phyloP scores from a whole-genome alignment of 176 grass and related monocot species.

The Carex cristatella region DNA sequence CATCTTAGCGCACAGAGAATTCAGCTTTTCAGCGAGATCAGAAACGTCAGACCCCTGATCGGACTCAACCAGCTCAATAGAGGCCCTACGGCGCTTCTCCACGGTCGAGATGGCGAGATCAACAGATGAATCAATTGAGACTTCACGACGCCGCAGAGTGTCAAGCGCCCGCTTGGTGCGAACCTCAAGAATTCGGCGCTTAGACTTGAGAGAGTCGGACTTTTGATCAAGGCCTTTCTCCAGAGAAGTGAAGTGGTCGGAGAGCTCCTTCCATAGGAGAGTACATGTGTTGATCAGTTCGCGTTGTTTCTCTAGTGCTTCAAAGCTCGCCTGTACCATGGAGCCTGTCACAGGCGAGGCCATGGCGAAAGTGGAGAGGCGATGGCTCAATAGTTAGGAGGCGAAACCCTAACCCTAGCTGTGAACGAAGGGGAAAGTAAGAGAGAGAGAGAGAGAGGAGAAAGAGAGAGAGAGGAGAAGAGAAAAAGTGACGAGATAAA shows the following conservation, averaged over 20 bases:
- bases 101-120: constrained; percentile 39
- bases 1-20: constrained; percentile 55
- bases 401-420: constrained; percentile 56
- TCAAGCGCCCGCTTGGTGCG: constrained; percentile 42
- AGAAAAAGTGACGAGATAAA: not conserved
- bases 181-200: constrained; percentile 41
- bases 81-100: constrained; percentile 26
- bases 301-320: constrained; percentile 70
- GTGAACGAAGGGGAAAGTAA: constrained; percentile 12
- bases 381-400: constrained; percentile 21
- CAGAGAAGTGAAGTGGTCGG: constrained; percentile 53
- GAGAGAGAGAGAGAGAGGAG: not conserved
- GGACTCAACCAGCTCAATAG: not conserved
- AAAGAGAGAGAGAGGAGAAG: constrained; percentile 10
- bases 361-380: constrained; percentile 24
- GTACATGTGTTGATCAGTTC: constrained; percentile 67
- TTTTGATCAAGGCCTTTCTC: constrained; percentile 53
- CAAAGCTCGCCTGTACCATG: constrained; percentile 54
- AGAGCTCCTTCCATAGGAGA: constrained; percentile 64
- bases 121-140: constrained; percentile 53
- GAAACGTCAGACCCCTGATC: not conserved
- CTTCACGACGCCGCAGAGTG: constrained; percentile 43
- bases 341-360: constrained; percentile 20
- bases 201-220: constrained; percentile 52
- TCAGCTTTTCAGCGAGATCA: constrained; percentile 39